Percentiles rank a stretch among this genome's conserved stretches.
Conservation (phyloP, 805 yeast genomes). For the Ogataea paraovalis region DNA sequence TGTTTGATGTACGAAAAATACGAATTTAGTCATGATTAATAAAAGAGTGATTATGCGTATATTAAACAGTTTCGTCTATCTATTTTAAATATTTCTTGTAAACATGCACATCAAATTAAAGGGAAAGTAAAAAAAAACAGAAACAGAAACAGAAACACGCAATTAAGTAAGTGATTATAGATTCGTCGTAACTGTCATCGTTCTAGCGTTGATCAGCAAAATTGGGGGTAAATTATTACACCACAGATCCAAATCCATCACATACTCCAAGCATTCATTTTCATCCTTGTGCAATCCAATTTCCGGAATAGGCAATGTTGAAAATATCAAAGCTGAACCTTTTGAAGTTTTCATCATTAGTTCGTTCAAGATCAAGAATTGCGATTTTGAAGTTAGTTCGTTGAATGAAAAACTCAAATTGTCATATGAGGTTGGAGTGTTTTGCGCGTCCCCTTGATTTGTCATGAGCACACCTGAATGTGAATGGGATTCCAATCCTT, state of each 20-base stretch:
- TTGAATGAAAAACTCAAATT: conserved; percentile 50
- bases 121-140: no score
- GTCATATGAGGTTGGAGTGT: conserved; percentile 16
- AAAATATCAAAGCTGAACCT: conserved; percentile 68
- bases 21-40: no score
- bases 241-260: conserved; percentile 75
- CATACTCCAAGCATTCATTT: conserved; percentile 67
- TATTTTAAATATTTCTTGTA: no score
- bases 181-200: conserved; percentile 95
- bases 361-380: conserved; percentile 83
- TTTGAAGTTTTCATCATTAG: conserved; percentile 66
- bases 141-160: no score
- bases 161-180: conserved; percentile 35
- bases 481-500: background rate
- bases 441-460: background rate
- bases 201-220: conserved; percentile 80
- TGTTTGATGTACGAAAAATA: no score
- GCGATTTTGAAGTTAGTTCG: conserved; percentile 88
- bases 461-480: background rate
- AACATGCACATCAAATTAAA: no score
- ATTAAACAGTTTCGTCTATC: no score
- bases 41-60: no score
- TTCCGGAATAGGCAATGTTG: conserved; percentile 87
- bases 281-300: conserved; percentile 74
- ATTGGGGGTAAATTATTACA: conserved; percentile 79